phyloP scores from a whole-genome alignment of 2,329 filamentous ascomycete genomes.

The Cercospora sp. region DNA sequence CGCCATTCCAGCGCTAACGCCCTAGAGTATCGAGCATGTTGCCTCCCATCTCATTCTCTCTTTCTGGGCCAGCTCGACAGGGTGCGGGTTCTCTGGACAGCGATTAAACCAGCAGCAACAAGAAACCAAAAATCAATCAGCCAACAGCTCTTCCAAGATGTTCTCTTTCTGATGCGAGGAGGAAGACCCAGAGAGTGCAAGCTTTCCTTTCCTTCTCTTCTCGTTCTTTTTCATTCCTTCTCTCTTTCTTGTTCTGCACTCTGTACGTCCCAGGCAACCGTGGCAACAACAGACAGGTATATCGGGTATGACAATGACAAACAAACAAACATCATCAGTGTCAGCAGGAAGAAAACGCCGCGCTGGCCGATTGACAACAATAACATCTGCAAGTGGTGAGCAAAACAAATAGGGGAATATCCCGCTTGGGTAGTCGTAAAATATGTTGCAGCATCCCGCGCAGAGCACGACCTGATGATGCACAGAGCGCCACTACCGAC shows the following conservation, averaged over 20 bases:
- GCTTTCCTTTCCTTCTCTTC: neutral
- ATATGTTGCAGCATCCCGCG: neutral
- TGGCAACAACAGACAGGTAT: neutral
- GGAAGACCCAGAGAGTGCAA: neutral
- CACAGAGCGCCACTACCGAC: neutral
- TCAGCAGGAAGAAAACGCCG: neutral
- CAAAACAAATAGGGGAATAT: neutral
- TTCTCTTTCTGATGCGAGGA: neutral
- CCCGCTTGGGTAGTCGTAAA: slow-evolving; percentile 5
- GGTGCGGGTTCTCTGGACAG: neutral
- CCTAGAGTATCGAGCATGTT: neutral
- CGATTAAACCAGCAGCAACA: neutral
- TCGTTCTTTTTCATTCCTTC: neutral
- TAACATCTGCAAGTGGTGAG: slow-evolving; percentile 5
- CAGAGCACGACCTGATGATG: neutral
- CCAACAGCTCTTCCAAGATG: neutral
- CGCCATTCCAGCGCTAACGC: neutral
- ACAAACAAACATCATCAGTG: neutral
- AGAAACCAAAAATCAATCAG: neutral
- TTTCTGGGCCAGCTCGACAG: neutral
- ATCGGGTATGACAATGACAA: neutral
- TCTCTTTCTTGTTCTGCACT: neutral
- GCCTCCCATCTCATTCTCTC: neutral
- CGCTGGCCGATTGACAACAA: slow-evolving; percentile 6
- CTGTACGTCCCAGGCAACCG: neutral